phyloP scores from a whole-genome alignment of 176 grass and related monocot species.

The Echinochloa phyllopogon region DNA sequence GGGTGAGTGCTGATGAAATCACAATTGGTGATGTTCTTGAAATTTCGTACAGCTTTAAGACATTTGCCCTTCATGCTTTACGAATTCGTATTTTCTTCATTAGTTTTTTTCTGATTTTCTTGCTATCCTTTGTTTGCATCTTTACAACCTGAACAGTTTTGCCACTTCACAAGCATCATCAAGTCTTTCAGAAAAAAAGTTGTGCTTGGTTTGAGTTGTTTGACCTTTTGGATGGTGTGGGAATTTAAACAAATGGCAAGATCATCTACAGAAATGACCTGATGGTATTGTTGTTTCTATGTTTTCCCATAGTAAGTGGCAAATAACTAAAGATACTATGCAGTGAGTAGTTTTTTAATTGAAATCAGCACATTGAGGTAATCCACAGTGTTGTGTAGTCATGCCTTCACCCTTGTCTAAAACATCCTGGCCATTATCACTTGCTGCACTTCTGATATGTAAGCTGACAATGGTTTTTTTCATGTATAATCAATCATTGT shows the following conservation, averaged over 20 bases:
- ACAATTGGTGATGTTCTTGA: not conserved
- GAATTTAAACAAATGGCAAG: not conserved
- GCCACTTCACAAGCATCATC: not conserved
- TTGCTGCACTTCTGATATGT: not conserved
- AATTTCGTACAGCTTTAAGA: conserved; percentile 28
- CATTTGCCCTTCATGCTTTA: conserved; percentile 1
- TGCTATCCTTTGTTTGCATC: conserved; percentile 12
- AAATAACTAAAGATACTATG: not conserved
- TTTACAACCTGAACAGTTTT: conserved; percentile 9
- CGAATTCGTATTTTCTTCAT: not conserved
- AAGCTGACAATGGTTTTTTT: not conserved
- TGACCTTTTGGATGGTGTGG: not conserved
- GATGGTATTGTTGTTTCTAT: not conserved
- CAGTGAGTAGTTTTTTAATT: conserved; percentile 7
- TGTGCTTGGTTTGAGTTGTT: not conserved
- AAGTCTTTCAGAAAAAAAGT: not conserved
- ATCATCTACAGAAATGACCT: not conserved
- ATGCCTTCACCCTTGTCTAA: not conserved
- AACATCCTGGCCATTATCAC: not conserved
- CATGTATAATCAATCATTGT: not conserved
- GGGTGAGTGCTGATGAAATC: conserved; percentile 67
- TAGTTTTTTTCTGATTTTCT: not conserved
- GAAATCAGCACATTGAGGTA: not conserved
- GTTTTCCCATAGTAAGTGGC: not conserved
- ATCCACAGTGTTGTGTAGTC: not conserved